Evolutionary conservation across 2,329 filamentous ascomycete species (phyloP), one percentile per base, ranked within the genome.

Genomic region (Sphaerulina vaccinii): DNA sequence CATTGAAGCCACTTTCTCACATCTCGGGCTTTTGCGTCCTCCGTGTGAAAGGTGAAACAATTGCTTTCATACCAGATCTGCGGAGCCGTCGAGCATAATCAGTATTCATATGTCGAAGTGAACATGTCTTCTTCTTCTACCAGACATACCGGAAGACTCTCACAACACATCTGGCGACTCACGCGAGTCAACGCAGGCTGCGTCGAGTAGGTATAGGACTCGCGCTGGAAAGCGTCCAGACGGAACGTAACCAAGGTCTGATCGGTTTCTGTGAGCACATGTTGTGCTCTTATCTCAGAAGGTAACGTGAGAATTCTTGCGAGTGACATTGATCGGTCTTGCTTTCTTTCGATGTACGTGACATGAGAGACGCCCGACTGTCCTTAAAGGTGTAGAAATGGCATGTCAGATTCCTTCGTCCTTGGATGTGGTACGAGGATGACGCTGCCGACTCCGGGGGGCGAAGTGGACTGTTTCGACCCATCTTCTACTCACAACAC

Each of bases 21-120:
- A 22, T 68, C 62, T 9, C 58, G 52, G 19, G 55, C 56, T 56
- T 65, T 65, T 27, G 52, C 29, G n/a, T 49, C 59, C 49, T 68
- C 63, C 8, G 63, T 65, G 51, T 67, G 64, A 2, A 68, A 41
- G 16, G 67, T 51, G 52, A 68, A 66, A 24, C 53, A 46, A 43
- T 67, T 67, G 54, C 47, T 51, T 33, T 57, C 57, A 52, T 65
- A 69, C 55, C 56, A 68, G 1, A 66, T 32, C 27, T 32, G n/a
- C 27, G n/a, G 10, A 10, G 27, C n/a, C n/a, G n/a, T n/a, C n/a
- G n/a, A n/a, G n/a, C n/a, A n/a, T n/a, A n/a, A n/a, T n/a, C n/a
- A n/a, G n/a, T n/a, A n/a, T n/a, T n/a, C n/a, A n/a, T n/a, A n/a
- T n/a, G n/a, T n/a, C n/a, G n/a, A n/a, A n/a, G n/a, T n/a, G n/a